A percentile compares a stretch with the other conserved stretches of the same genome.
phyloP scores from a whole-genome alignment of 176 grass and related monocot genomes.

The Sorghum bicolor region DNA sequence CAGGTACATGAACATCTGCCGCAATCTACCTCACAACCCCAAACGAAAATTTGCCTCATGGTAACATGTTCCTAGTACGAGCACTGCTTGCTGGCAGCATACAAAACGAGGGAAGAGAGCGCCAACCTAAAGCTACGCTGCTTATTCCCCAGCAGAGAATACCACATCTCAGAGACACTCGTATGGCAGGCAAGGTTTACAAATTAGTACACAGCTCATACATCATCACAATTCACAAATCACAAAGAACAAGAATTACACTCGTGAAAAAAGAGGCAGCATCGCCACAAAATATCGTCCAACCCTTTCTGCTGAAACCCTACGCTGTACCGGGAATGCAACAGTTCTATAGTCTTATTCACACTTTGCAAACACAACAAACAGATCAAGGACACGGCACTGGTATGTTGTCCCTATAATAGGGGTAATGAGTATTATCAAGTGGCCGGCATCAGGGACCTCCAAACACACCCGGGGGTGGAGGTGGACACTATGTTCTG shows the following conservation, averaged over 20 bases:
- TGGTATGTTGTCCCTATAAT: conserved; percentile 29
- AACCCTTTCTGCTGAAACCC: conserved; percentile 24
- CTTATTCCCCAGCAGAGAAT: conserved; percentile 14
- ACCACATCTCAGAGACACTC: neutral
- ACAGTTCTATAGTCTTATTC: conserved; percentile 25
- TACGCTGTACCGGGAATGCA: conserved; percentile 33
- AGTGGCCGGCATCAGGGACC: conserved; percentile 38
- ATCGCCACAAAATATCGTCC: conserved; percentile 27
- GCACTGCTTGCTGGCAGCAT: neutral
- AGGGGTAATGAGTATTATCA: conserved; percentile 11
- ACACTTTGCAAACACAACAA: conserved; percentile 33
- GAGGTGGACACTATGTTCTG: conserved; percentile 7
- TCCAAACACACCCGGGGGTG: conserved; percentile 25
- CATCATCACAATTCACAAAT: conserved; percentile 10
- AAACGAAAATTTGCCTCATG: neutral
- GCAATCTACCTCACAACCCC: neutral
- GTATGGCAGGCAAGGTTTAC: conserved; percentile 16
- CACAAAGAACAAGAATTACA: conserved; percentile 33
- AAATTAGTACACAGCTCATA: conserved; percentile 27
- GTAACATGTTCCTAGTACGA: neutral
- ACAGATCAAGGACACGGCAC: conserved; percentile 14
- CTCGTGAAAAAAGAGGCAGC: neutral
- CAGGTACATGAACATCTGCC: too few species aligned
- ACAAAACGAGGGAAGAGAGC: neutral
- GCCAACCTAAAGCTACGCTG: neutral